phyloP scores from a whole-genome alignment of 148 eudicot genomes.

The Pouteria glomerata region DNA sequence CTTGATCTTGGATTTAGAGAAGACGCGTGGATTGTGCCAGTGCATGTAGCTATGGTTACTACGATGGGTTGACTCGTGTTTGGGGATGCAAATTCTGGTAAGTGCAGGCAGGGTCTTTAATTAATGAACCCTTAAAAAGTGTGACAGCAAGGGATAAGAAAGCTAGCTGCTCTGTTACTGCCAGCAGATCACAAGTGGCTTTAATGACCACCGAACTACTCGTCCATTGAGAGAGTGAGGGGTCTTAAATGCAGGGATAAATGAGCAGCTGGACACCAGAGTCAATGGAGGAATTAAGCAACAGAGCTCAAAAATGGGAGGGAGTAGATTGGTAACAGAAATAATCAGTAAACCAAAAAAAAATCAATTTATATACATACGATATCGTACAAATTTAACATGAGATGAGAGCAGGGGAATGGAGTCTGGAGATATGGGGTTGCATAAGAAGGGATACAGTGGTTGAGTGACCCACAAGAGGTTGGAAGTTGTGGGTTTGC shows the following conservation, averaged over 20 bases:
- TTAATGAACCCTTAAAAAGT: constrained; percentile 14
- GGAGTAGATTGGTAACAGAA: background rate
- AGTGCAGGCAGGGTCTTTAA: constrained; percentile 7
- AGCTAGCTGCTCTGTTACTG: constrained; percentile 5
- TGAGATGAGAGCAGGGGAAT: background rate
- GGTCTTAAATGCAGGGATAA: background rate
- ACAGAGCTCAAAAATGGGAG: constrained; percentile 26
- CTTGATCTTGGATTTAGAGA: constrained; percentile 16
- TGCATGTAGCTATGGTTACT: constrained; percentile 12
- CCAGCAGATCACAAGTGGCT: constrained; percentile 1
- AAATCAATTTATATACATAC: no score
- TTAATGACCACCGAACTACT: constrained; percentile 31
- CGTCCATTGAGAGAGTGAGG: constrained; percentile 30
- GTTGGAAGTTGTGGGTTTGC: constrained; percentile 12
- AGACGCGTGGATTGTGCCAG: constrained; percentile 13
- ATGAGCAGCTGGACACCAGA: background rate
- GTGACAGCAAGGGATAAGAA: constrained; percentile 6
- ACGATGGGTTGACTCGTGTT: background rate
- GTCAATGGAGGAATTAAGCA: background rate
- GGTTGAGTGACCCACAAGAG: constrained; percentile 15
- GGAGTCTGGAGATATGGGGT: background rate
- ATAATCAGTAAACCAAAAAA: background rate
- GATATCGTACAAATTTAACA: background rate
- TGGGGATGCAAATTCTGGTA: constrained; percentile 7
- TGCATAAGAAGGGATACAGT: constrained; percentile 9